These are phyloP conservation scores for Capronia epimyces DNA, from an alignment of 2,329 filamentous ascomycete genomes.

Conservation along the genomic window DNA sequence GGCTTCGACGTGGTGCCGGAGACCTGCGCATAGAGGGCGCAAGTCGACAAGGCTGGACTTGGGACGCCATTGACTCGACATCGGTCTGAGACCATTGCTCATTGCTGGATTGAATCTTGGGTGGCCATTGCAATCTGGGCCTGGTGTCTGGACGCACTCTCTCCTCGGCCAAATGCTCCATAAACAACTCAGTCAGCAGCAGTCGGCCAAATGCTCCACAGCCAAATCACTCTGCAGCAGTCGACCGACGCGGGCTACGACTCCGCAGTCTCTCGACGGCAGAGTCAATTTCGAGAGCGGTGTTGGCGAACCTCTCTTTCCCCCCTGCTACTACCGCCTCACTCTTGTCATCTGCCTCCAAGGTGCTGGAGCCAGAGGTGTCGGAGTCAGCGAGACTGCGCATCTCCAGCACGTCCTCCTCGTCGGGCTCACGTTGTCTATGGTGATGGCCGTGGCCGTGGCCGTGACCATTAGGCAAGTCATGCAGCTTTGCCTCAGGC, in stretches of 20 bases:
- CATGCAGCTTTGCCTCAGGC: constrained; percentile 5
- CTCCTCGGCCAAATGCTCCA: too few relatives aligned
- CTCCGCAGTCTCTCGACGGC: constrained; percentile 15
- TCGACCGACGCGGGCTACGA: constrained; percentile 23
- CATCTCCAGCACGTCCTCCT: constrained; percentile 18
- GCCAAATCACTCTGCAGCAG: constrained; percentile 2
- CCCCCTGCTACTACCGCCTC: not conserved
- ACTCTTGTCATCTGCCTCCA: not conserved
- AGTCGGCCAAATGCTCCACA: too few relatives aligned
- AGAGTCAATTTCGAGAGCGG: not conserved
- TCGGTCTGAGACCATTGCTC: too few relatives aligned
- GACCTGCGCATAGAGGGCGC: too few relatives aligned
- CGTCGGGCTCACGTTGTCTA: constrained; percentile 1
- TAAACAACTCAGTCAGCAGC: too few relatives aligned
- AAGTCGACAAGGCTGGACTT: too few relatives aligned
- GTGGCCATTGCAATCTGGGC: too few relatives aligned
- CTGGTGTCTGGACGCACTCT: too few relatives aligned
- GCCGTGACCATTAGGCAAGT: not conserved
- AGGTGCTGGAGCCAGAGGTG: not conserved
- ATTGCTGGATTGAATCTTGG: too few relatives aligned
- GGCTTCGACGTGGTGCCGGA: too few relatives aligned
- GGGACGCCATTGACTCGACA: too few relatives aligned
- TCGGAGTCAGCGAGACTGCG: constrained; percentile 14
- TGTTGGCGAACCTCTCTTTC: not conserved
- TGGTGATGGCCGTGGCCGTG: not conserved